phyloP scores from a whole-genome alignment of 2,329 filamentous ascomycete genomes.

The Clonostachys byssicola region DNA sequence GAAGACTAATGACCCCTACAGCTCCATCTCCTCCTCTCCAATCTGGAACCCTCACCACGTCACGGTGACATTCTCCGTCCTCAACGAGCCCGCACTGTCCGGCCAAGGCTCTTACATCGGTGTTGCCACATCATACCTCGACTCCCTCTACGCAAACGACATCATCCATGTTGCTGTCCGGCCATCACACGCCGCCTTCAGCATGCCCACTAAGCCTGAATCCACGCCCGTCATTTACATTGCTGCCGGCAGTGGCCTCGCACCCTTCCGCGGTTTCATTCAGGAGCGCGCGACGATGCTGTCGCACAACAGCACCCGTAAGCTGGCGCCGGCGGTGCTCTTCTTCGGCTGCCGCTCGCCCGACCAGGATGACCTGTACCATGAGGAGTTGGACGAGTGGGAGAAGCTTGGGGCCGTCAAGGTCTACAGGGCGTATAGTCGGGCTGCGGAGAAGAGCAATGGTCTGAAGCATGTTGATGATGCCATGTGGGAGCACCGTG shows the following conservation, averaged over 20 bases:
- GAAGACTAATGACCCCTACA: conserved; percentile 4
- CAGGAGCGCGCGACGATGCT: conserved; percentile 47
- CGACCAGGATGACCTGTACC: conserved; percentile 39
- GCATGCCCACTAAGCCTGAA: conserved; percentile 32
- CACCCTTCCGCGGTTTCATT: conserved; percentile 55
- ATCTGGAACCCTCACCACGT: conserved; percentile 47
- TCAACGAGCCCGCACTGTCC: conserved; percentile 45
- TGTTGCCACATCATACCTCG: conserved; percentile 55
- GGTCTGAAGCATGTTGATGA: conserved; percentile 35
- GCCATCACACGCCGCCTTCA: conserved; percentile 29
- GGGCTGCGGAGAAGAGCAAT: conserved; percentile 25
- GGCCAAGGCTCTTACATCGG: conserved; percentile 42
- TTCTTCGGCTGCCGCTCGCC: conserved; percentile 42
- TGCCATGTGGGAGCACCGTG: conserved; percentile 18
- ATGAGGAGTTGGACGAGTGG: conserved; percentile 38
- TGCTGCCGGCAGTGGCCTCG: conserved; percentile 45
- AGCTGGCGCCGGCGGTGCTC: conserved; percentile 49
- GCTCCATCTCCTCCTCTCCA: conserved; percentile 66
- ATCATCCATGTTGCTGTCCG: conserved; percentile 40
- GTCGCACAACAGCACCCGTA: conserved; percentile 26
- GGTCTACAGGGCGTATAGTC: conserved; percentile 48
- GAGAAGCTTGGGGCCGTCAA: conserved; percentile 41
- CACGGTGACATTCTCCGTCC: conserved; percentile 61
- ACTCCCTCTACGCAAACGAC: conserved; percentile 32
- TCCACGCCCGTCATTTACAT: conserved; percentile 41